Evolutionary conservation across 2,329 filamentous ascomycete genomes (phyloP).

Genomic region (Aspergillus amoenus): DNA sequence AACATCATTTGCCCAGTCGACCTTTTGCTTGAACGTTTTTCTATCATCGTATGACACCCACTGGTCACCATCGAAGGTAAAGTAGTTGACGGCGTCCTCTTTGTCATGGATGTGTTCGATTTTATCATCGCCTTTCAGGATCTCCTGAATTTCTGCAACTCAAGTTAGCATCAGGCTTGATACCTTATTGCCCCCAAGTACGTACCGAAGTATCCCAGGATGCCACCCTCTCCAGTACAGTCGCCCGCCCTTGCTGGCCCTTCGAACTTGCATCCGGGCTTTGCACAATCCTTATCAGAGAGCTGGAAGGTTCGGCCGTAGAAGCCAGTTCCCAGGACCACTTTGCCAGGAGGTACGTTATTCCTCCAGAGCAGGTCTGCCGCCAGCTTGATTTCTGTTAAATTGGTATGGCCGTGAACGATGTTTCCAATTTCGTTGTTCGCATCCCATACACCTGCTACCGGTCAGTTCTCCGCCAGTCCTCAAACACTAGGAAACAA

Average conservation of each 20-base stretch:
- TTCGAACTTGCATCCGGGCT: slow-evolving; percentile 15
- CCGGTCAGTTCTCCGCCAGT: no score
- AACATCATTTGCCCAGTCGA: neutral
- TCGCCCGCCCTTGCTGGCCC: slow-evolving; percentile 18
- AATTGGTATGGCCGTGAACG: neutral
- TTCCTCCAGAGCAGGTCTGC: slow-evolving; percentile 47
- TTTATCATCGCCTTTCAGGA: no score
- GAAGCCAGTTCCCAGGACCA: slow-evolving; percentile 12
- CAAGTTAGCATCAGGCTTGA: no score
- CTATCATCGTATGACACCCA: slow-evolving; percentile 9
- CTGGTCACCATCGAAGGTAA: neutral
- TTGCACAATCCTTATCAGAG: neutral
- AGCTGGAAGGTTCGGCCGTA: slow-evolving; percentile 14
- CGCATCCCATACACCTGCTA: neutral
- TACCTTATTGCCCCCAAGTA: no score
- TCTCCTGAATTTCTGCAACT: no score
- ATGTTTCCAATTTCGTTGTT: neutral
- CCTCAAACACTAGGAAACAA: no score
- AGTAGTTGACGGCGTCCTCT: neutral
- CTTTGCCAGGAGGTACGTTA: slow-evolving; percentile 33
- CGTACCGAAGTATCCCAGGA: no score
- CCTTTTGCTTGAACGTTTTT: neutral
- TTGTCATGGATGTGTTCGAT: no score
- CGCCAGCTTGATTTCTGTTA: slow-evolving; percentile 27
- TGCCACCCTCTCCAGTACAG: slow-evolving; percentile 15